phyloP scores from a whole-genome alignment of 1,284 basidiomycete genomes.

The Somion occarium region DNA sequence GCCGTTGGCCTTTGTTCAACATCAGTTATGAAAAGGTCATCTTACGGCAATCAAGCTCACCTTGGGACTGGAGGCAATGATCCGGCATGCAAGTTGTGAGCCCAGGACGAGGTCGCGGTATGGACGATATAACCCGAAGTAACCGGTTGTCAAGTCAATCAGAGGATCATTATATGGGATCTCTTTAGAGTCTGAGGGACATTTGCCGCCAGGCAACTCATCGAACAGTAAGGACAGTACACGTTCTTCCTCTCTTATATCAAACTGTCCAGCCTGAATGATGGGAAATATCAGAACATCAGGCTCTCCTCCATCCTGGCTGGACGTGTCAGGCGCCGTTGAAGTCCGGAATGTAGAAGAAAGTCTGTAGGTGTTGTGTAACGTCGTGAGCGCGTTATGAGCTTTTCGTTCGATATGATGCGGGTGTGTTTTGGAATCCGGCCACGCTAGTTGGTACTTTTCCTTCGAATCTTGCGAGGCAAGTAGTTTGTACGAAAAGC shows the following conservation, averaged over 20 bases:
- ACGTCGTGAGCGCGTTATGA: constrained; percentile 37
- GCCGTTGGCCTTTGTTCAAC: constrained; percentile 75
- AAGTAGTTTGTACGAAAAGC: constrained; percentile 71
- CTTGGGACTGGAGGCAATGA: constrained; percentile 86
- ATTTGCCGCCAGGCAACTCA: constrained; percentile 24
- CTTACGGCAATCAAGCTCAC: constrained; percentile 33
- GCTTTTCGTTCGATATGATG: constrained; percentile 56
- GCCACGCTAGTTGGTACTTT: constrained; percentile 51
- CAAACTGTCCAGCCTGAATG: constrained; percentile 83
- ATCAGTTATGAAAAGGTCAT: constrained; percentile 3
- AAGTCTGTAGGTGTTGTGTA: constrained; percentile 38
- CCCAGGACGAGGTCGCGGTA: constrained; percentile 76
- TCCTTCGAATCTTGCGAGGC: constrained; percentile 27
- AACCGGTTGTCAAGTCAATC: constrained; percentile 87
- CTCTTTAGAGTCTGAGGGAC: constrained; percentile 3
- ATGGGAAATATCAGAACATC: constrained; percentile 73
- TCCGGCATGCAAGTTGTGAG: constrained; percentile 58
- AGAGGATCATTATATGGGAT: constrained; percentile 33
- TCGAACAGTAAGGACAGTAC: constrained; percentile 57
- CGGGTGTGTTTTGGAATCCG: constrained; percentile 49
- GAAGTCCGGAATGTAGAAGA: constrained; percentile 1
- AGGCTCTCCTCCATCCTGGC: constrained; percentile 16
- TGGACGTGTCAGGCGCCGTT: background rate
- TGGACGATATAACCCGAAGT: constrained; percentile 85
- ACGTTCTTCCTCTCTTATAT: constrained; percentile 77